Evolutionary conservation across 495 filamentous ascomycete species (phyloP).

Genomic region (Trichoderma gamsii): DNA sequence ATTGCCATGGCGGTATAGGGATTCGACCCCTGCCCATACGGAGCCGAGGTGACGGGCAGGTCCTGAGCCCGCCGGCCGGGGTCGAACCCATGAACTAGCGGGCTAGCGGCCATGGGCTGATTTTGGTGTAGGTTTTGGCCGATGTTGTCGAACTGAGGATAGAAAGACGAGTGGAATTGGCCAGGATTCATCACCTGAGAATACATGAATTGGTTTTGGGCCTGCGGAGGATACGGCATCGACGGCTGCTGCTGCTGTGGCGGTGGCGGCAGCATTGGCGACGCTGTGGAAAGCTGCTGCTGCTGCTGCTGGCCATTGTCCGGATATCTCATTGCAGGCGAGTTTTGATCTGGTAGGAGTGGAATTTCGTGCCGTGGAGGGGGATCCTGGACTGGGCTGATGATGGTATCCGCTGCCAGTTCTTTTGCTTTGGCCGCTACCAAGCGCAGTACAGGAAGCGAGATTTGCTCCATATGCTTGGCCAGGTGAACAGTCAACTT

Average conservation of each 20-base stretch:
- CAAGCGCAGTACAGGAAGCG: constrained; percentile 74
- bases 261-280: constrained; percentile 1
- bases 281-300: background rate
- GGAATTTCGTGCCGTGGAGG: constrained; percentile 36
- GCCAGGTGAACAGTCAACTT: constrained; percentile 90
- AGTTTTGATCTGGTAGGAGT: constrained; percentile 29
- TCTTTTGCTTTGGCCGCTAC: constrained; percentile 53
- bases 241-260: background rate
- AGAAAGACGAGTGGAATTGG: constrained; percentile 17
- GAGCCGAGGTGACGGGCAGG: constrained; percentile 23
- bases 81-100: constrained; percentile 11
- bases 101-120: constrained; percentile 20
- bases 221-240: background rate
- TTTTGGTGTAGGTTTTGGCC: constrained; percentile 4
- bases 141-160: constrained; percentile 18
- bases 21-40: constrained; percentile 19
- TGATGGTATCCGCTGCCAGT: constrained; percentile 54
- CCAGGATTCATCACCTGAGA: background rate
- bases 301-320: constrained; percentile 10
- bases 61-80: background rate
- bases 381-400: constrained; percentile 56
- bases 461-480: constrained; percentile 95
- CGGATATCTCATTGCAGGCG: background rate
- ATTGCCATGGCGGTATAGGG: constrained; percentile 21
- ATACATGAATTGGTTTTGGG: constrained; percentile 15